Conservation (phyloP, 371 early-diverging fungal species). For the Mucor saturninus region DNA sequence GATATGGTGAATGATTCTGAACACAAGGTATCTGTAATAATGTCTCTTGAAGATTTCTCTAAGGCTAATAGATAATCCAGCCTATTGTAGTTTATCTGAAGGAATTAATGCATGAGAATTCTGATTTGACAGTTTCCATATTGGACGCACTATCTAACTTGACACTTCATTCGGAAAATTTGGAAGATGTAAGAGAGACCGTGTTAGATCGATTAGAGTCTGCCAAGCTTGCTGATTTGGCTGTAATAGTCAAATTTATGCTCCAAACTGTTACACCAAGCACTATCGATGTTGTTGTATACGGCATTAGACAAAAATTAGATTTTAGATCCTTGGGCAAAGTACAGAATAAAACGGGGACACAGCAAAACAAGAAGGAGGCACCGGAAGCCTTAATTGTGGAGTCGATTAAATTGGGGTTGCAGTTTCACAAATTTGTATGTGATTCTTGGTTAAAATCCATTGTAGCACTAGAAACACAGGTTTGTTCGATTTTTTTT, state of each 20-base stretch:
- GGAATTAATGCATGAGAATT: constrained; percentile 64
- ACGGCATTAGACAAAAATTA: constrained; percentile 57
- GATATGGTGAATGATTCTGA: constrained; percentile 82
- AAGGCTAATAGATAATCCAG: constrained; percentile 24
- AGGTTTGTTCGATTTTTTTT: constrained; percentile 29
- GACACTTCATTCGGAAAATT: constrained; percentile 57
- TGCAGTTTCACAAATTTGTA: constrained; percentile 73
- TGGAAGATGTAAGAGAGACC: constrained; percentile 61
- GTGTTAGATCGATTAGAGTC: constrained; percentile 69
- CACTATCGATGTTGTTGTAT: constrained; percentile 48
- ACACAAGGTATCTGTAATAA: constrained; percentile 52
- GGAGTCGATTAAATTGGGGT: constrained; percentile 71
- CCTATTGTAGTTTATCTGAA: constrained; percentile 66
- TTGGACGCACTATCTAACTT: constrained; percentile 79
- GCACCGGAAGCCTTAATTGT: constrained; percentile 63
- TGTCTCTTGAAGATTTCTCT: not conserved
- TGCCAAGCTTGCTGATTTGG: constrained; percentile 72
- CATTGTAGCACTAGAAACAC: constrained; percentile 49
- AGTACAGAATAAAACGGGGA: constrained; percentile 21
- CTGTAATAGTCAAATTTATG: constrained; percentile 74
- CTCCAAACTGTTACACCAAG: constrained; percentile 66
- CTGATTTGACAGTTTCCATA: constrained; percentile 72
- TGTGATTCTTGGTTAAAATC: constrained; percentile 75
- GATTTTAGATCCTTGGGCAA: constrained; percentile 61
- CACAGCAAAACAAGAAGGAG: constrained; percentile 22